A percentile compares a stretch with the other conserved stretches of the same genome.
These are phyloP conservation scores for Tephrocybe sp. DNA, from an alignment of 768 basidiomycete species.

Conservation along the genomic window DNA sequence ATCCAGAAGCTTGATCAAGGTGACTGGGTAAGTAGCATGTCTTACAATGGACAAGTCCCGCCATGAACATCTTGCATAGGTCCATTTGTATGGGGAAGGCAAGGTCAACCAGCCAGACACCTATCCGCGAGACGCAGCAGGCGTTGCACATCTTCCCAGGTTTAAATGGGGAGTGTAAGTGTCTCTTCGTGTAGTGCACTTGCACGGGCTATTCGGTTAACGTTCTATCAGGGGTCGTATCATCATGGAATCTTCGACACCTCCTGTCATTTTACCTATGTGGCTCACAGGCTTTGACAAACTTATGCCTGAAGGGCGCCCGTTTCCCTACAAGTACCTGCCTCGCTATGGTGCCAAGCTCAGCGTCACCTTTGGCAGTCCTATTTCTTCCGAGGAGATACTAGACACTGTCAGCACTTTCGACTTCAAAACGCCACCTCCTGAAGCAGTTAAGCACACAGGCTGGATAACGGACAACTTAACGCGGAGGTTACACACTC, in stretches of 20 bases:
- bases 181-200: neutral
- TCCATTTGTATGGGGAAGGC: slow-evolving; percentile 91
- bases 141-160: slow-evolving; percentile 52
- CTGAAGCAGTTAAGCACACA: slow-evolving; percentile 10
- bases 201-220: slow-evolving; percentile 2
- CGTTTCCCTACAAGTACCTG: slow-evolving; percentile 69
- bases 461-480: slow-evolving; percentile 23
- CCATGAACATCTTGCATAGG: slow-evolving; percentile 37
- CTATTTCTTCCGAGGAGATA: slow-evolving; percentile 48
- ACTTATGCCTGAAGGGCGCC: slow-evolving; percentile 86
- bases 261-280: slow-evolving; percentile 86
- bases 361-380: slow-evolving; percentile 78
- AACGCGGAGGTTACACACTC: neutral
- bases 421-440: neutral
- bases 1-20: slow-evolving; percentile 79
- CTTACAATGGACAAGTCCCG: neutral
- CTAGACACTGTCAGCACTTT: slow-evolving; percentile 14
- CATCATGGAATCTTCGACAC: slow-evolving; percentile 54
- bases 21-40: slow-evolving; percentile 65
- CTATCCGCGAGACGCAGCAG: slow-evolving; percentile 40
- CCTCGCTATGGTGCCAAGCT: slow-evolving; percentile 62
- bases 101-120: slow-evolving; percentile 74
- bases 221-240: slow-evolving; percentile 65
- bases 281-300: slow-evolving; percentile 88
- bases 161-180: slow-evolving; percentile 98